Evolutionary conservation across 2,329 filamentous ascomycete species (phyloP), one percentile per base, ranked within the genome.

Genomic region (Aspergillus glaucus): DNA sequence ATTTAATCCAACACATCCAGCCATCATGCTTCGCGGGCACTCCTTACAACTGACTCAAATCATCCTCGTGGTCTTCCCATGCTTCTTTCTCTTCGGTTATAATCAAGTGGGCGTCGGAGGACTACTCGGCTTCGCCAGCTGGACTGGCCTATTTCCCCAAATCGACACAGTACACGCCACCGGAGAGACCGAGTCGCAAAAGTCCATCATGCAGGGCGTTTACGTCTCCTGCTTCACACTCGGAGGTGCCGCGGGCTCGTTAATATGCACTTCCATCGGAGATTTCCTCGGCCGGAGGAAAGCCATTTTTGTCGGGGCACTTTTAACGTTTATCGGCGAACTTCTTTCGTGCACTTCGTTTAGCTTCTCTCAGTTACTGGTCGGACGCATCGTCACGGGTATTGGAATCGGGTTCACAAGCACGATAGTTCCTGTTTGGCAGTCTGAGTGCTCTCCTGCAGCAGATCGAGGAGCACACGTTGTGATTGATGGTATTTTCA

Each of bases 401-500:
- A 52, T 77, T 24, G 75, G 75, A 2, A 77, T 76, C 48, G 75
- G 75, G 6, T 72, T 77, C 56, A 77, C 77, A 59, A 76, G 73
- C 3, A 67, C 67, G 2, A 75, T 72, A 0, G 74, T 75, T 19
- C 74, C 73, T 0, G 71, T 68, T 2, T 77, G 74, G 46, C 72
- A 76, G 61, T 69, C 71, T 4, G 74, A 77, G 51, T 75, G 72
- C 55, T 71, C 72, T 4, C 65, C 62, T 42, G 72, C 77, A 0
- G 73, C 72, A 49, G 80, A 79, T 60, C 73, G 79, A 43, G 79
- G 79, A 41, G 71, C 79, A 17, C 64, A 81, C 40, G 79, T 81
- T 53, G 79, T 78, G 56, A 77, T 81, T 49, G 77, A 71, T 58
- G 74, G 70, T 50, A 74, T 71, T 44, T 61, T 68, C 5, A 65